phyloP scores from a whole-genome alignment of 176 grass and related monocot species.

The Aegilops speltoides region DNA sequence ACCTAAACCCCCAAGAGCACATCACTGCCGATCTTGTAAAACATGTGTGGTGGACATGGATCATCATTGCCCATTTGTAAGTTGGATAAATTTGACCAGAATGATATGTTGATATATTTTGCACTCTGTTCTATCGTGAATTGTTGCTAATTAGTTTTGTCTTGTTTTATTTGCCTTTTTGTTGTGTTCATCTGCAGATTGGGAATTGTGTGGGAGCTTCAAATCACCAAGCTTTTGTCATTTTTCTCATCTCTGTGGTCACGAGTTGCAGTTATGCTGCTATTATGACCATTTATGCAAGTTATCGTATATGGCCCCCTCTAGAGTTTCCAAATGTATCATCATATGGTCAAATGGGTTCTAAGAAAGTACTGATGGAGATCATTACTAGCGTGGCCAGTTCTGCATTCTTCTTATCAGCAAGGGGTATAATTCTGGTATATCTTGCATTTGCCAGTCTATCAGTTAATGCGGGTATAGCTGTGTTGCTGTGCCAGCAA shows the following conservation, averaged over 20 bases:
- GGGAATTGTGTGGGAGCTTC: constrained; percentile 88
- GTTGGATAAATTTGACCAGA: constrained; percentile 34
- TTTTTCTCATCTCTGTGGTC: constrained; percentile 85
- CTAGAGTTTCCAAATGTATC: constrained; percentile 43
- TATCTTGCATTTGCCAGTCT: constrained; percentile 90
- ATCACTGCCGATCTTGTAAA: constrained; percentile 97
- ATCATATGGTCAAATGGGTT: constrained; percentile 33
- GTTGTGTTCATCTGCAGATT: constrained; percentile 68
- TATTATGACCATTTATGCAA: constrained; percentile 66
- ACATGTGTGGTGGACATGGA: constrained; percentile 97
- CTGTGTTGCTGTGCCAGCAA: constrained; percentile 84
- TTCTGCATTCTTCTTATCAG: constrained; percentile 71
- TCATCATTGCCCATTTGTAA: constrained; percentile 99
- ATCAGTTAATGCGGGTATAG: constrained; percentile 81
- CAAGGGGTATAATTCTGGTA: constrained; percentile 81
- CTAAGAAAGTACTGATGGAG: constrained; percentile 41
- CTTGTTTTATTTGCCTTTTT: neutral
- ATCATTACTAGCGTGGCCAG: constrained; percentile 53
- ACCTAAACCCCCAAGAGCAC: constrained; percentile 91
- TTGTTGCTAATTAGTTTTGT: constrained; percentile 9
- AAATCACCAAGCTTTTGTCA: constrained; percentile 78
- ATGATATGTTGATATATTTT: neutral
- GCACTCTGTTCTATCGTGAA: neutral
- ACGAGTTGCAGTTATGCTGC: constrained; percentile 75
- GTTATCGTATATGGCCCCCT: constrained; percentile 75